phyloP scores from a whole-genome alignment of 257 asterid species.

The Plantago elongata region DNA sequence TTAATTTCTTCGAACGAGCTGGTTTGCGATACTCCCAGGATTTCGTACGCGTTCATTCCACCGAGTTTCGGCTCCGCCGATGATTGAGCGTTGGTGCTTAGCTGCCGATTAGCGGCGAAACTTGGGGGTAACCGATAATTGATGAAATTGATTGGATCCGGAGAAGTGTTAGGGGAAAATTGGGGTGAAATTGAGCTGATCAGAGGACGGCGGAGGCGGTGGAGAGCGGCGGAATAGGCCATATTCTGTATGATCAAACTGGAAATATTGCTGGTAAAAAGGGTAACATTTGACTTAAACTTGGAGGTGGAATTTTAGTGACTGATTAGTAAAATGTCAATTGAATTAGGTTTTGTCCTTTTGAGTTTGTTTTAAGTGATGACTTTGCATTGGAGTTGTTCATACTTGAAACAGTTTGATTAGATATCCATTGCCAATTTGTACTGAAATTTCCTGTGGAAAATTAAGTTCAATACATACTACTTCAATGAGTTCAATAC shows the following conservation, averaged over 20 bases:
- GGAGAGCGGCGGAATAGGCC: conserved; percentile 37
- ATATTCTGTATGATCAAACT: conserved; percentile 18
- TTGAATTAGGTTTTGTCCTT: too few species aligned
- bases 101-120: conserved; percentile 37
- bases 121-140: conserved; percentile 11
- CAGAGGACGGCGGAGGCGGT: conserved; percentile 25
- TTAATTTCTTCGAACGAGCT: conserved; percentile 79
- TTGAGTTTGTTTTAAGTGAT: too few species aligned
- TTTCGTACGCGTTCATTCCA: conserved; percentile 69
- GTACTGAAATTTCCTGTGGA: too few species aligned
- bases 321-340: too few species aligned
- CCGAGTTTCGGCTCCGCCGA: conserved; percentile 47
- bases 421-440: too few species aligned
- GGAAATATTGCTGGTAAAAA: background rate
- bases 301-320: too few species aligned
- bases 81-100: conserved; percentile 49
- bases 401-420: too few species aligned
- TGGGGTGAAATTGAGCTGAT: conserved; percentile 23
- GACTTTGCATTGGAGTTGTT: too few species aligned
- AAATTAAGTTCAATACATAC: too few species aligned
- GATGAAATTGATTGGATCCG: background rate
- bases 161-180: background rate
- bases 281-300: too few species aligned
- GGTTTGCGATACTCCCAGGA: conserved; percentile 61
- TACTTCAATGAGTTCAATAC: too few species aligned